Conservation (phyloP, 306 rosid genomes). For the Hylodesmum podocarpum region DNA sequence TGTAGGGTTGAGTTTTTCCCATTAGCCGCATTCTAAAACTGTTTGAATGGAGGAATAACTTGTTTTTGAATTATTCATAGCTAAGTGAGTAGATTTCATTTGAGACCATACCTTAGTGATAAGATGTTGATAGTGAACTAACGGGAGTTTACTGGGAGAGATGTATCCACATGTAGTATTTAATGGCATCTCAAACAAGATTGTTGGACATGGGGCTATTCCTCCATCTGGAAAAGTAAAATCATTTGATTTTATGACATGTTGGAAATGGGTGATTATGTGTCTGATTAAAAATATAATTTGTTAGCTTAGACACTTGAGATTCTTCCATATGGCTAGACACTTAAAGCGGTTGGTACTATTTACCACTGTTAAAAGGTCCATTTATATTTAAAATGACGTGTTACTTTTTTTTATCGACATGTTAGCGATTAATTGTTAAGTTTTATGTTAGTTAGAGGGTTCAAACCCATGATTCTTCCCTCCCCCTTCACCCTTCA, state of each 20-base stretch:
- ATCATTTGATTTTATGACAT: neutral
- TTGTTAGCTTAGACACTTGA: neutral
- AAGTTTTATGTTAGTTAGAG: too few relatives aligned
- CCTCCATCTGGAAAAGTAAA: neutral
- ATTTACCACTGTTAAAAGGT: neutral
- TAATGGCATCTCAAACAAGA: too few relatives aligned
- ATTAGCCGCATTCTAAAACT: too few relatives aligned
- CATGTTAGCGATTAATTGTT: too few relatives aligned
- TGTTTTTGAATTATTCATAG: neutral
- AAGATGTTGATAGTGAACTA: conserved; percentile 6
- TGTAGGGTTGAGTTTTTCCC: too few relatives aligned
- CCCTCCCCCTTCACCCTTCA: too few relatives aligned
- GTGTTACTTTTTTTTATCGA: too few relatives aligned
- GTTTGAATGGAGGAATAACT: neutral
- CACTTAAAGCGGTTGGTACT: too few relatives aligned
- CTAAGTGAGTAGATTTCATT: neutral
- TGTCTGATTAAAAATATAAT: neutral
- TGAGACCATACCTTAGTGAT: conserved; percentile 5
- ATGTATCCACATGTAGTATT: too few relatives aligned
- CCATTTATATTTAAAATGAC: neutral
- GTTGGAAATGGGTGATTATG: neutral
- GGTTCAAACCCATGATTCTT: too few relatives aligned
- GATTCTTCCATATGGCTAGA: neutral
- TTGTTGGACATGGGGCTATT: too few relatives aligned
- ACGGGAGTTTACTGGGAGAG: too few relatives aligned